A percentile compares a stretch with the other conserved stretches of the same genome.
These are phyloP conservation scores for Erythrophleum fordii DNA, from an alignment of 306 rosid genomes.

Conservation along the genomic window DNA sequence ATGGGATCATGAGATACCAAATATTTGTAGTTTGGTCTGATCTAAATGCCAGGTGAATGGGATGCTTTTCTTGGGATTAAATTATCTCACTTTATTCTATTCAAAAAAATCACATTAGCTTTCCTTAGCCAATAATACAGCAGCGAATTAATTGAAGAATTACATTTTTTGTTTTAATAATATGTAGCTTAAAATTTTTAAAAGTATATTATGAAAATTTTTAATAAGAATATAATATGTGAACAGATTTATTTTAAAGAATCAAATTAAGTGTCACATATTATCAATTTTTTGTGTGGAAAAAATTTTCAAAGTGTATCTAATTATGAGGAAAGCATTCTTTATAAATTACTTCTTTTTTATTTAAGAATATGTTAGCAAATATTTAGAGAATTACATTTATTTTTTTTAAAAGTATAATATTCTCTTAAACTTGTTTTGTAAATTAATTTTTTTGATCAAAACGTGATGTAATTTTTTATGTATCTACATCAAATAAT, in stretches of 20 bases:
- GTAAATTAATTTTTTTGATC: no score
- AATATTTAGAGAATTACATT: no score
- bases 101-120: not conserved
- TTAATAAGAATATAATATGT: not conserved
- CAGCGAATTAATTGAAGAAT: not conserved
- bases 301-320: not conserved
- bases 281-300: not conserved
- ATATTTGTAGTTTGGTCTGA: conserved; percentile 15
- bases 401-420: no score
- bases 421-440: no score
- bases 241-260: not conserved
- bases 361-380: no score
- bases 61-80: no score
- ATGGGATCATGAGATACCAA: not conserved
- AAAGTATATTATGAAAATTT: not conserved
- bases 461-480: no score
- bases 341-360: not conserved
- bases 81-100: not conserved
- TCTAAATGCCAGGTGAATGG: not conserved
- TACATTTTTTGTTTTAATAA: not conserved
- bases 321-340: not conserved
- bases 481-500: not conserved
- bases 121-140: not conserved
- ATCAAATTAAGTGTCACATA: not conserved
- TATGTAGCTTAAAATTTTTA: not conserved